A percentile compares a stretch with the other conserved stretches of the same genome.
These are phyloP conservation scores for Nannochloropsis gaditana DNA, from an alignment of 108 stramenopile genomes.

Conservation along the genomic window DNA sequence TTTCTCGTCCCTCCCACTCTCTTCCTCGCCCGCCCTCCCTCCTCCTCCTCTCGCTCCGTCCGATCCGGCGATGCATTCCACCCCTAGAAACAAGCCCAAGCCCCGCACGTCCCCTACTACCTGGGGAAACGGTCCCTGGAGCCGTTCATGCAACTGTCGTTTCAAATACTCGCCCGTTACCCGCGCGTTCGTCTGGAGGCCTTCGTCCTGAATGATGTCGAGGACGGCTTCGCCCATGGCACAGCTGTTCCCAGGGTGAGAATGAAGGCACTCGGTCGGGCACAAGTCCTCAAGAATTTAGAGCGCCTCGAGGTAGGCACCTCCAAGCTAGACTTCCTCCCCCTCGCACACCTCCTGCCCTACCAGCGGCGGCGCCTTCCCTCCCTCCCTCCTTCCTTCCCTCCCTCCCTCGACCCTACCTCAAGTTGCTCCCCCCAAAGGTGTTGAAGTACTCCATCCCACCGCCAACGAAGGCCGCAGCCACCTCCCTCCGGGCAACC, in stretches of 20 bases:
- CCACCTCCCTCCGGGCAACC: constrained; percentile 63
- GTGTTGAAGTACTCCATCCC: constrained; percentile 96
- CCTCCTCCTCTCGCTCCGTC: constrained; percentile 26
- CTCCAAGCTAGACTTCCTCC: not conserved
- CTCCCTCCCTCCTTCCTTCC: not conserved
- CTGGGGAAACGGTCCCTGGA: not conserved
- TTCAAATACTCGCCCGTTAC: constrained; percentile 66
- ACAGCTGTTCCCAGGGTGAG: not conserved
- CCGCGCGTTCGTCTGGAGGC: constrained; percentile 69
- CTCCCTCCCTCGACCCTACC: constrained; percentile 60
- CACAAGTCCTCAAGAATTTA: not conserved
- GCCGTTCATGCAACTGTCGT: constrained; percentile 38
- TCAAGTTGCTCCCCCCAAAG: constrained; percentile 87
- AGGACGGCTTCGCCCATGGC: constrained; percentile 68
- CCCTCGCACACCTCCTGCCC: not conserved
- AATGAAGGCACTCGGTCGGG: no score
- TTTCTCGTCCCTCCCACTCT: constrained; percentile 29
- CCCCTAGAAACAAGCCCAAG: constrained; percentile 80
- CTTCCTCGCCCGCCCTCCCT: constrained; percentile 25
- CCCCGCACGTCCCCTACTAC: constrained; percentile 87
- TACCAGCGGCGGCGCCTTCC: not conserved
- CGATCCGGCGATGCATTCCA: constrained; percentile 74
- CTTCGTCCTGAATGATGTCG: constrained; percentile 64
- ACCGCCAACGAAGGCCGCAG: constrained; percentile 68
- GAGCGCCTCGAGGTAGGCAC: not conserved